Percentiles rank a stretch among this genome's conserved stretches.
These are phyloP conservation scores for Sugiyamaella neomexicana DNA, from an alignment of 1,139 yeast genomes.

Conservation along the genomic window DNA sequence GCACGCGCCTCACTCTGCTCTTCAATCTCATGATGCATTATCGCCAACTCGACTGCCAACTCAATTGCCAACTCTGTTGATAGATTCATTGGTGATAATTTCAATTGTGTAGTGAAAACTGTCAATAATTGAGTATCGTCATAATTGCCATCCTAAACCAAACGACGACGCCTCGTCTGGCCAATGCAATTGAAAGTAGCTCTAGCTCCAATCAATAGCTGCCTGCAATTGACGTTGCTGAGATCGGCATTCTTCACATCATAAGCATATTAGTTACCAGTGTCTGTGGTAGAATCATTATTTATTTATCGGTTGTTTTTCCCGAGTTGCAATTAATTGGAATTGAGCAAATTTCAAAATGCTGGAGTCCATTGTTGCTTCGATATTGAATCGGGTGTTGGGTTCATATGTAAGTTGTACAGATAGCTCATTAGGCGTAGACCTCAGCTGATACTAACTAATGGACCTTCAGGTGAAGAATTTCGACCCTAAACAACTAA, in stretches of 20 bases:
- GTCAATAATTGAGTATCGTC: too few relatives aligned
- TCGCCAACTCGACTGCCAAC: too few relatives aligned
- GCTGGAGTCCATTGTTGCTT: constrained; percentile 59
- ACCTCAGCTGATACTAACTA: constrained; percentile 9
- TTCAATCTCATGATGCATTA: too few relatives aligned
- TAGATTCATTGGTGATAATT: too few relatives aligned
- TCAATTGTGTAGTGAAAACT: too few relatives aligned
- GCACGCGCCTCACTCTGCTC: too few relatives aligned
- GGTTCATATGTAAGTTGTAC: constrained; percentile 30
- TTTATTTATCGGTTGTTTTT: background rate
- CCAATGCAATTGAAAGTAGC: too few relatives aligned
- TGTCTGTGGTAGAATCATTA: background rate
- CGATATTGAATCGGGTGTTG: constrained; percentile 50
- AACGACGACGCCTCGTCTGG: too few relatives aligned
- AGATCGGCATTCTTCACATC: background rate
- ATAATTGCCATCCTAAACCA: too few relatives aligned
- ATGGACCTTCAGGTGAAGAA: constrained; percentile 69
- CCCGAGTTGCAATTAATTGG: background rate
- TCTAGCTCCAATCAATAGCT: background rate
- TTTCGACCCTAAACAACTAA: constrained; percentile 90
- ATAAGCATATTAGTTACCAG: background rate
- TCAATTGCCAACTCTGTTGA: too few relatives aligned
- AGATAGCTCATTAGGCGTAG: background rate
- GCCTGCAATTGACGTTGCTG: background rate
- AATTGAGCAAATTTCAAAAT: constrained; percentile 32